These are phyloP conservation scores for Lactuca saligna DNA, from an alignment of 129 eudicot species.

Conservation along the genomic window DNA sequence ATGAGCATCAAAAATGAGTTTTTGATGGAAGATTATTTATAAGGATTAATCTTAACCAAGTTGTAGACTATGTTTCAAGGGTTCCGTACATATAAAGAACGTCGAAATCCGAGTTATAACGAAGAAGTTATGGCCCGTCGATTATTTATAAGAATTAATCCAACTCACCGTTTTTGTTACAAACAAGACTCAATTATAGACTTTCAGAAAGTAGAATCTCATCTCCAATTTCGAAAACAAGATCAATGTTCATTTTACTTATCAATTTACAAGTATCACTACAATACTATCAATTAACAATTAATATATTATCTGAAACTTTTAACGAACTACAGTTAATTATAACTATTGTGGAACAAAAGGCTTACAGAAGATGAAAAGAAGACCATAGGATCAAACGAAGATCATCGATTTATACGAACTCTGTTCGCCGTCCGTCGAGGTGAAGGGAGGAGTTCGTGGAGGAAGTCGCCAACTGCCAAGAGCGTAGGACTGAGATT, in stretches of 20 bases:
- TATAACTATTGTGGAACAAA: not conserved
- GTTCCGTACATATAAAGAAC: no score
- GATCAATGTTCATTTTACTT: not conserved
- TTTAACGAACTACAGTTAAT: not conserved
- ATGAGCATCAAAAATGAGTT: no score
- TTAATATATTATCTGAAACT: not conserved
- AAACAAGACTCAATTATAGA: not conserved
- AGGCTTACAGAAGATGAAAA: not conserved
- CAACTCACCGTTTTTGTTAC: not conserved
- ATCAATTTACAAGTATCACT: not conserved
- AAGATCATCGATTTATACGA: constrained; percentile 10
- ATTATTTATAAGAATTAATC: no score
- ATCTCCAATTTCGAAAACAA: not conserved
- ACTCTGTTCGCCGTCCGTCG: constrained; percentile 14
- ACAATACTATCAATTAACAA: not conserved
- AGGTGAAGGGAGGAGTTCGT: constrained; percentile 21
- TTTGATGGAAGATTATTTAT: no score
- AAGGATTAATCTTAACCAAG: no score
- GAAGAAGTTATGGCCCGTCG: no score
- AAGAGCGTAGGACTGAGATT: constrained; percentile 5
- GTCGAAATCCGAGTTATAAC: no score
- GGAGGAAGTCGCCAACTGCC: constrained; percentile 6
- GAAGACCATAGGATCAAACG: not conserved
- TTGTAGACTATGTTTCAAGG: no score
- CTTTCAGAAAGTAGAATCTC: not conserved